Evolutionary conservation across 2,329 filamentous ascomycete species (phyloP).

Genomic region (Fusarium torulosum): DNA sequence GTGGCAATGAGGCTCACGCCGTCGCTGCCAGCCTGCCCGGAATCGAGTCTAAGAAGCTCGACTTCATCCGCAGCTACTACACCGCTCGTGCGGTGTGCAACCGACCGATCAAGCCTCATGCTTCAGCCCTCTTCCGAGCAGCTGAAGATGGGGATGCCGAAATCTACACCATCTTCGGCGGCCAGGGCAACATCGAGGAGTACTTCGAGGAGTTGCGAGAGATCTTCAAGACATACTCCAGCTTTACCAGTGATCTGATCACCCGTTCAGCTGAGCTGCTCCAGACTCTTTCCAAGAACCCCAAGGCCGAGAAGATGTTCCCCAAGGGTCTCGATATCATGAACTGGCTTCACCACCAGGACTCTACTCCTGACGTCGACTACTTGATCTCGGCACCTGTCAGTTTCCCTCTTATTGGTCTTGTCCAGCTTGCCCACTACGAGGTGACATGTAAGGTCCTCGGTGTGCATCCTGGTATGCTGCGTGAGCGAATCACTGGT

Average conservation of each 20-base stretch:
- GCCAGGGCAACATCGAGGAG: constrained; percentile 98
- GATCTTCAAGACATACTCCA: constrained; percentile 90
- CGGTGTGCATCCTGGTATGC: constrained; percentile 87
- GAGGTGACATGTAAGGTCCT: constrained; percentile 93
- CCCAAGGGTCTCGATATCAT: constrained; percentile 96
- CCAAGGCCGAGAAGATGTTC: constrained; percentile 93
- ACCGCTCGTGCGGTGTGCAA: constrained; percentile 86
- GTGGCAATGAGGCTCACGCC: constrained; percentile 96
- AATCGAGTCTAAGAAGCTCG: constrained; percentile 91
- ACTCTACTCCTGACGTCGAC: constrained; percentile 91
- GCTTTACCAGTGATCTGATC: constrained; percentile 89
- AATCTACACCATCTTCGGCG: constrained; percentile 95
- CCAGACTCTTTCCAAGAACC: constrained; percentile 84
- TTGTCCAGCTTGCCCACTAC: constrained; percentile 96
- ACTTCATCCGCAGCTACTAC: constrained; percentile 92
- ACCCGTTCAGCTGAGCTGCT: constrained; percentile 85
- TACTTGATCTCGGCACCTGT: constrained; percentile 96
- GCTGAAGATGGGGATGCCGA: constrained; percentile 85
- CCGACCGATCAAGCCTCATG: constrained; percentile 88
- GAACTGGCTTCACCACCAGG: constrained; percentile 89
- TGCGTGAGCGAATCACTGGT: constrained; percentile 86
- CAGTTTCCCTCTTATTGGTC: constrained; percentile 94
- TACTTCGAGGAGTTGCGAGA: constrained; percentile 98
- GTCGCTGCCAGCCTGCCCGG: constrained; percentile 87
- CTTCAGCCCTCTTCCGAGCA: constrained; percentile 91